Conservation (phyloP, 441 rosid species). For the Biscutella laevigata region DNA sequence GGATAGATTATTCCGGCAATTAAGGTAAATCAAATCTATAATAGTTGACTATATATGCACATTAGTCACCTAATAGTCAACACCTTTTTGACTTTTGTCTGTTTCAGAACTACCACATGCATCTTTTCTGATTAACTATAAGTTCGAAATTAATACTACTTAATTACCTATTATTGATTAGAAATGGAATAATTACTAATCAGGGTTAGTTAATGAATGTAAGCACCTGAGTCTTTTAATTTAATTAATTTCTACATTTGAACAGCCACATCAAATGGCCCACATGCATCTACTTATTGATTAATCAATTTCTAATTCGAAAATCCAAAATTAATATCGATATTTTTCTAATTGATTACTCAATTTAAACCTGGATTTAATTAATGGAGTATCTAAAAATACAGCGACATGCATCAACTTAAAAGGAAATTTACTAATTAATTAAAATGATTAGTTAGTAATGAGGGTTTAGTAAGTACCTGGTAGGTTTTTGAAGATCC, state of each 20-base stretch:
- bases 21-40: slow-evolving; percentile 16
- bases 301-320: neutral
- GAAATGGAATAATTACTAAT: neutral
- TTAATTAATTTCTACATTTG: neutral
- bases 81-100: slow-evolving; percentile 3
- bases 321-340: neutral
- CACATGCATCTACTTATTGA: neutral
- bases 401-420: slow-evolving; percentile 7
- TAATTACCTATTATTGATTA: neutral
- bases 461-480: slow-evolving; percentile 34
- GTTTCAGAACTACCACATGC: slow-evolving; percentile 13
- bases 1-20: neutral
- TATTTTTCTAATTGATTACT: neutral
- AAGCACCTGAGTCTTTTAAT: neutral
- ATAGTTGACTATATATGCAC: slow-evolving; percentile 7
- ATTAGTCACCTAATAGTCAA: neutral
- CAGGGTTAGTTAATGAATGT: neutral
- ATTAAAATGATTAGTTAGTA: neutral
- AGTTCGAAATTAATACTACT: neutral
- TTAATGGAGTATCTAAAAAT: too few species aligned
- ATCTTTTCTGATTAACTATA: neutral
- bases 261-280: neutral
- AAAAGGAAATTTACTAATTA: neutral
- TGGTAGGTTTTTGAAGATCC: slow-evolving; percentile 59
- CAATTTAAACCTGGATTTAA: too few species aligned